Base-by-base conservation (phyloP, 2,329 filamentous ascomycete species). In the Aspergillus sp. region DNA sequence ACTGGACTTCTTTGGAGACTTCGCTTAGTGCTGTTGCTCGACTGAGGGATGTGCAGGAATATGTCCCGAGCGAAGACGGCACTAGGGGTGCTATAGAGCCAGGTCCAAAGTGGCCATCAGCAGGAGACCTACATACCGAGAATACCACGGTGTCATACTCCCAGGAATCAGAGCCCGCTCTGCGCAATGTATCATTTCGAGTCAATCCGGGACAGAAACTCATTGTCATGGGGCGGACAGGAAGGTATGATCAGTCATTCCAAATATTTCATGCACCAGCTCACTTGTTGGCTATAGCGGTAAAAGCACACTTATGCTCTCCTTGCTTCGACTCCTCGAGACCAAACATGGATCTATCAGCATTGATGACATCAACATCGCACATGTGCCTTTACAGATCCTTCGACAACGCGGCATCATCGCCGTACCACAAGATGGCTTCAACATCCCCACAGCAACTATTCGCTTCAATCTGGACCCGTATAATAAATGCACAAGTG, bases 1-100 rank as follows among this genome's bases (percentile, higher is more conserved):
- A 72, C n/a, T 86, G 82, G 82, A 83, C 82, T 0, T 71, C 75
- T 19, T 70, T 86, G 3, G 84, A 86, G 64, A 84, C 82, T 0
- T 79, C 79, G 8, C 75, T 86, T 25, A 83, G 83, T n/a, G 82
- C 82, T 6, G 75, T 86, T 17, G 36, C 62, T 11, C 36, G 57
- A 30, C 13, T 58, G 1, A 39, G 48, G 2, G 38, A 32, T 3
- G 47, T 49, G 15, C 6, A 36, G 52, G 25, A 49, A 32, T 11
- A 4, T 5, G 32, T 11, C 2, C 30, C 23, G 4, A n/a, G 4
- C 5, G 11, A 41, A 2, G 11, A 39, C 5, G 10, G 5, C 0
- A 2, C 17, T 5, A 41, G 1, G 8, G 50, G 38, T 8, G 6
- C 32, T 17, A 5, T 41, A 23, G 51, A 54, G 7, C 36, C 32